Conservation (phyloP, 257 asterid genomes). For the Gardenia jasminoides region DNA sequence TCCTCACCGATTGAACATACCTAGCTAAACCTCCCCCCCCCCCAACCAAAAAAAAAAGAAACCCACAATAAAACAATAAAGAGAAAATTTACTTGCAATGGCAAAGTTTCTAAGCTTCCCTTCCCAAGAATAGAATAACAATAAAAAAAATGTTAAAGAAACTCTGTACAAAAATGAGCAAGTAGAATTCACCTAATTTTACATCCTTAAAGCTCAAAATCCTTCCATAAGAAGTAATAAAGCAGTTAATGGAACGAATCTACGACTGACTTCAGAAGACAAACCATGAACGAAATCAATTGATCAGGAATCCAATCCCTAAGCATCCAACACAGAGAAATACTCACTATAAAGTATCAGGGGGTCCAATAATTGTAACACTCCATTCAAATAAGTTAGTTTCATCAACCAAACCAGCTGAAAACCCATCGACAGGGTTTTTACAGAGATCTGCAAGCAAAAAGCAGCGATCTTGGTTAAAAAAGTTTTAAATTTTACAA, state of each 20-base stretch:
- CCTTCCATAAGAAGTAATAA: not conserved
- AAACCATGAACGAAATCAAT: not conserved
- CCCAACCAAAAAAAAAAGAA: not conserved
- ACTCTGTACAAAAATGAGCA: not conserved
- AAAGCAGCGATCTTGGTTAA: conserved; percentile 42
- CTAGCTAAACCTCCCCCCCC: not conserved
- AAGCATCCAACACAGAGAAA: not conserved
- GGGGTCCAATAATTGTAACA: conserved; percentile 95
- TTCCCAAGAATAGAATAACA: not conserved
- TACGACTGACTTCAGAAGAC: not conserved
- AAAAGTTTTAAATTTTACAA: not conserved
- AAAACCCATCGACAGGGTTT: conserved; percentile 94
- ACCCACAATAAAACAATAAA: not conserved
- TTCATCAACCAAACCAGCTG: conserved; percentile 93
- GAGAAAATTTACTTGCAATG: not conserved
- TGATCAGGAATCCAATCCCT: conserved; percentile 1
- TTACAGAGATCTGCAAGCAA: conserved; percentile 72
- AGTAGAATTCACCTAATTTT: not conserved
- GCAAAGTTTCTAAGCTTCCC: not conserved
- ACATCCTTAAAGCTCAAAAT: conserved; percentile 17
- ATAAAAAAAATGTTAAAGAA: not conserved
- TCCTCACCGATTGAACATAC: not conserved
- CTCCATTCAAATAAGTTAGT: conserved; percentile 91
- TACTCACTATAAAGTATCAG: conserved; percentile 89
- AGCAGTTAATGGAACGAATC: not conserved